Evolutionary conservation across 2,329 filamentous ascomycete species (phyloP).

Genomic region (Nemania sp.): DNA sequence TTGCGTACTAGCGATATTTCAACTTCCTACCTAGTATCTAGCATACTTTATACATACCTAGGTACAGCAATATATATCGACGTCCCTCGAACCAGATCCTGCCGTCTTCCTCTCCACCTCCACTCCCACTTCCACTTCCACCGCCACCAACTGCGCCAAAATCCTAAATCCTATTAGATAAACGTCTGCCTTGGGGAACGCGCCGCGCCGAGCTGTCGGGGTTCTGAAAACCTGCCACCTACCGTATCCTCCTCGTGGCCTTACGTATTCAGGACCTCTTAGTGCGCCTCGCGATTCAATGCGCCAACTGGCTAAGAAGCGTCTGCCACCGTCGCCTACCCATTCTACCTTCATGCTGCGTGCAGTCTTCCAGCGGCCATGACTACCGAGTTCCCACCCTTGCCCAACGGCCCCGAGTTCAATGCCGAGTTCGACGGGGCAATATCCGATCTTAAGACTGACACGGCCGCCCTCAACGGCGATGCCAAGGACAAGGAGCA

Average conservation of each 20-base stretch:
- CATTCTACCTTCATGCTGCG: constrained; percentile 35
- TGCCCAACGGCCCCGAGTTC: constrained; percentile 51
- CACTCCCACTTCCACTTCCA: background rate
- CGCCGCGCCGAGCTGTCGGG: background rate
- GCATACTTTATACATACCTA: constrained; percentile 4
- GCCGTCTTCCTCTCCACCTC: background rate
- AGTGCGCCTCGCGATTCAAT: constrained; percentile 34
- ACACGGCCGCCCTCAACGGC: constrained; percentile 12
- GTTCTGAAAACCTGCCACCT: constrained; percentile 2
- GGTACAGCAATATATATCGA: constrained; percentile 8
- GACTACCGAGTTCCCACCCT: constrained; percentile 49
- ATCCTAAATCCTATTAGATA: background rate
- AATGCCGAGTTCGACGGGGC: constrained; percentile 38
- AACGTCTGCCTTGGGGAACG: background rate
- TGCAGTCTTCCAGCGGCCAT: constrained; percentile 46
- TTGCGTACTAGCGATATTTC: constrained; percentile 8
- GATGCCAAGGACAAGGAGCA: constrained; percentile 24
- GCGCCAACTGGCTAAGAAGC: constrained; percentile 33
- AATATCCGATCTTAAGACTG: constrained; percentile 22
- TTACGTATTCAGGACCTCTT: background rate
- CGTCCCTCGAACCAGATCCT: background rate
- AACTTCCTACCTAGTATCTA: background rate
- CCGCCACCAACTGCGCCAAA: constrained; percentile 11
- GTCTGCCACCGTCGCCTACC: background rate
- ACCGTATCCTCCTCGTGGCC: constrained; percentile 4